These are phyloP conservation scores for Leucosporidium creatinivorum DNA, from an alignment of 768 basidiomycete genomes.

Conservation along the genomic window DNA sequence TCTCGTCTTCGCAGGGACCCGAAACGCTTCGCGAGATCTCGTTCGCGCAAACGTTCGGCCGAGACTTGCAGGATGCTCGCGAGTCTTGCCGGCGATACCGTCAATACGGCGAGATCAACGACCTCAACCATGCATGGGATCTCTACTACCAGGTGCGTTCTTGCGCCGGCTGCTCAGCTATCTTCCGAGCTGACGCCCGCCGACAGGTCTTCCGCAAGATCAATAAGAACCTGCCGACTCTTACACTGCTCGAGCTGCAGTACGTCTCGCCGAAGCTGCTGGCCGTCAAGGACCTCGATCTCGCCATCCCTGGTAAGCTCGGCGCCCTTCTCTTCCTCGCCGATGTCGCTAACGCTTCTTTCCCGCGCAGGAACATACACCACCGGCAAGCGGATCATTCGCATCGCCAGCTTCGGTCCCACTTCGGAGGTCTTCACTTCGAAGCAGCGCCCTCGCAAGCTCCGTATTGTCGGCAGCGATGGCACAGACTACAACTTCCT, in stretches of 20 bases:
- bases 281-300: conserved; percentile 77
- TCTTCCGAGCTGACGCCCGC: neutral
- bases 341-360: neutral
- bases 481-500: conserved; percentile 85
- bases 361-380: conserved; percentile 73
- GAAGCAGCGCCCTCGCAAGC: conserved; percentile 87
- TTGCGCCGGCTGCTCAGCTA: too few relatives aligned
- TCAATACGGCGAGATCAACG: conserved; percentile 72
- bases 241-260: conserved; percentile 80
- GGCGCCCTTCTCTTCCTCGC: neutral
- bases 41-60: conserved; percentile 85
- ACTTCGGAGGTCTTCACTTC: conserved; percentile 91
- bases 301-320: conserved; percentile 83
- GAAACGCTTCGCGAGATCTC: conserved; percentile 90
- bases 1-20: conserved; percentile 59
- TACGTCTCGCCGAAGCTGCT: conserved; percentile 90
- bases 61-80: conserved; percentile 83
- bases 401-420: conserved; percentile 73
- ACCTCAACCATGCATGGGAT: conserved; percentile 97
- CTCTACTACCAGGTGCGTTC: conserved; percentile 84
- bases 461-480: conserved; percentile 80
- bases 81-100: conserved; percentile 83
- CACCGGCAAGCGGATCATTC: conserved; percentile 72
- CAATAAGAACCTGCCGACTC: conserved; percentile 81
- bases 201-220: conserved; percentile 86